Evolutionary conservation across 2,329 filamentous ascomycete species (phyloP).

Genomic region (Ophiosphaerella korrae): DNA sequence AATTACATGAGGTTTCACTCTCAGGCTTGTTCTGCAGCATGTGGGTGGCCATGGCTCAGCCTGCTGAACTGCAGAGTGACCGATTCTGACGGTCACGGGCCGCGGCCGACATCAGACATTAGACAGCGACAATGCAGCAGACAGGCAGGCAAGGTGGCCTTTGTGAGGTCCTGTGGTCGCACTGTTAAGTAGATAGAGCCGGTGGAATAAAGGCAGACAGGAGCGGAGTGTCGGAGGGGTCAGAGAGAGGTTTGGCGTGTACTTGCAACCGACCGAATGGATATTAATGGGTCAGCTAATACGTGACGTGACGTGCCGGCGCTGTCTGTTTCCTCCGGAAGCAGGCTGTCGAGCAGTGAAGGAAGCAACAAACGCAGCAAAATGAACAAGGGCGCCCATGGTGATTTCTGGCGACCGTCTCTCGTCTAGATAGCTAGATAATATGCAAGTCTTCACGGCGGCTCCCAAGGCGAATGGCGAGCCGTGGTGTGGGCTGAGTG

Average conservation of each 20-base stretch:
- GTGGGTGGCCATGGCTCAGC: constrained; percentile 8
- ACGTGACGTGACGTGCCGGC: constrained; percentile 17
- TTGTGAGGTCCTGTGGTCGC: neutral
- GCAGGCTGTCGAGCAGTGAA: too few relatives aligned
- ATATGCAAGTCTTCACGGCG: neutral
- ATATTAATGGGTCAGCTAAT: constrained; percentile 25
- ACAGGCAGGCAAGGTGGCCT: neutral
- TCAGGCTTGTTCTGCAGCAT: constrained; percentile 12
- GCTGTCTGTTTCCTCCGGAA: too few relatives aligned
- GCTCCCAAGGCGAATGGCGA: constrained; percentile 15
- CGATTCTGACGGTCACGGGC: neutral
- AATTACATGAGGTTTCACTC: constrained; percentile 11
- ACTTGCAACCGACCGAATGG: constrained; percentile 22
- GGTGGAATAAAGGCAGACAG: neutral
- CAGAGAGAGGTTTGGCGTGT: constrained; percentile 8
- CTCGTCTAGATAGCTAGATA: too few relatives aligned
- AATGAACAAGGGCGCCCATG: too few relatives aligned
- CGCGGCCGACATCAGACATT: too few relatives aligned
- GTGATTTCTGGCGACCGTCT: too few relatives aligned
- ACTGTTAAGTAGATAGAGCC: neutral
- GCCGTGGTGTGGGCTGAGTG: neutral
- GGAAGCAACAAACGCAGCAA: too few relatives aligned
- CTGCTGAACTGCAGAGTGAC: neutral
- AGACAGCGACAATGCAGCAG: too few relatives aligned
- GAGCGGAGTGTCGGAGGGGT: too few relatives aligned